Conservation (phyloP, 78 protist genomes). For the slime mould (Dictyostelium discoideum) region DNA sequence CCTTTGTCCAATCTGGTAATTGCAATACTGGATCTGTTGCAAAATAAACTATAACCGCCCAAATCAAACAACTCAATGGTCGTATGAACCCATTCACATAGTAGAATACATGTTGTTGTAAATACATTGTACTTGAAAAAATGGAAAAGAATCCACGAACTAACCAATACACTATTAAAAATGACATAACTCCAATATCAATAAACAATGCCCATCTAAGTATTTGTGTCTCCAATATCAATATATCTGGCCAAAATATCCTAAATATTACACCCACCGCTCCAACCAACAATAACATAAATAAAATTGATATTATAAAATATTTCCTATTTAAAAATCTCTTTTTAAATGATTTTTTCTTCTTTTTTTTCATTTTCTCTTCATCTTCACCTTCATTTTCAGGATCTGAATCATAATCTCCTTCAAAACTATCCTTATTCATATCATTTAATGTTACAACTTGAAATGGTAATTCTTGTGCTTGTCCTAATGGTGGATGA, state of each 20-base stretch:
- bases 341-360: slow-evolving; percentile 26
- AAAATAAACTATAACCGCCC: slow-evolving; percentile 45
- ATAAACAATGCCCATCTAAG: slow-evolving; percentile 53
- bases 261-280: slow-evolving; percentile 34
- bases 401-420: slow-evolving; percentile 17
- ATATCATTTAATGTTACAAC: slow-evolving; percentile 8
- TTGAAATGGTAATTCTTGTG: slow-evolving; percentile 60
- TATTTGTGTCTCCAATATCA: neutral
- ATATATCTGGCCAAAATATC: slow-evolving; percentile 54
- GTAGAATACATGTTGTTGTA: slow-evolving; percentile 70
- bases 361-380: neutral
- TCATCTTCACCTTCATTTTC: slow-evolving; percentile 24
- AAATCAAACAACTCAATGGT: slow-evolving; percentile 33
- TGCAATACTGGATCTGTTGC: slow-evolving; percentile 42
- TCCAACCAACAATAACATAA: neutral
- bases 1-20: neutral
- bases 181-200: slow-evolving; percentile 15
- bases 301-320: neutral
- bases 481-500: slow-evolving; percentile 59
- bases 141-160: slow-evolving; percentile 31
- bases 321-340: neutral
- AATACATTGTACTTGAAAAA: slow-evolving; percentile 42
- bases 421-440: neutral
- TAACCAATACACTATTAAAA: slow-evolving; percentile 13
- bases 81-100: slow-evolving; percentile 40